Conservation (phyloP, 805 yeast genomes). For the Wickerhamiella sergipiensis region DNA sequence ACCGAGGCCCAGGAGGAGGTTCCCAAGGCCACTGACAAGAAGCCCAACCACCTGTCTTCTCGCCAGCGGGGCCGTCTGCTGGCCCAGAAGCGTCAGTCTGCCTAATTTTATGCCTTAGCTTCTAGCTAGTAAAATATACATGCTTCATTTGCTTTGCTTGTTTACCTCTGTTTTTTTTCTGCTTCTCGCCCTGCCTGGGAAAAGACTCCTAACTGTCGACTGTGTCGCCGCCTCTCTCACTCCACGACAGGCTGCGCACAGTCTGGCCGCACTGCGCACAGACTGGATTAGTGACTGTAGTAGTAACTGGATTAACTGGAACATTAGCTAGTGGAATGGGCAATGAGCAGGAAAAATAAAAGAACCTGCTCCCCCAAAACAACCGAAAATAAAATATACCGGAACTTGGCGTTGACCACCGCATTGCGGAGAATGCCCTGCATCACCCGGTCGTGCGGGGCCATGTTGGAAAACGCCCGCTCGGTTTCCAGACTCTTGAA, state of each 20-base stretch:
- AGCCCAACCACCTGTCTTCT: constrained; percentile 60
- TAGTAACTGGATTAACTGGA: no score
- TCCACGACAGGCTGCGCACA: no score
- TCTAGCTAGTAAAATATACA: background rate
- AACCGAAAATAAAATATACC: constrained; percentile 1
- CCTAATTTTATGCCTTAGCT: constrained; percentile 1
- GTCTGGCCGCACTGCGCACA: no score
- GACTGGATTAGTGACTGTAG: no score
- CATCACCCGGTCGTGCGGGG: constrained; percentile 62
- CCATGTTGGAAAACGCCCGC: constrained; percentile 54
- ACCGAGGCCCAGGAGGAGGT: constrained; percentile 92
- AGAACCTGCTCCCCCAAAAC: background rate
- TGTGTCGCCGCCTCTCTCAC: no score
- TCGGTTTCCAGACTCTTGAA: constrained; percentile 68
- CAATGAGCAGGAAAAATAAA: background rate
- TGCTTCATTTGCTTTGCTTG: background rate
- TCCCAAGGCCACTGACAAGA: constrained; percentile 71
- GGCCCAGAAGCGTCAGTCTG: constrained; percentile 57
- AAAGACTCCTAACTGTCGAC: no score
- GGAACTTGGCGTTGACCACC: constrained; percentile 10
- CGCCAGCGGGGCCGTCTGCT: constrained; percentile 90
- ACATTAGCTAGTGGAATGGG: background rate
- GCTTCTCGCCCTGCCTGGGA: no score
- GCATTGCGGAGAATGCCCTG: constrained; percentile 28
- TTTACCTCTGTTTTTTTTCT: no score